Base-by-base conservation (phyloP, 2,329 filamentous ascomycete species). In the Hypoxylon sp. region DNA sequence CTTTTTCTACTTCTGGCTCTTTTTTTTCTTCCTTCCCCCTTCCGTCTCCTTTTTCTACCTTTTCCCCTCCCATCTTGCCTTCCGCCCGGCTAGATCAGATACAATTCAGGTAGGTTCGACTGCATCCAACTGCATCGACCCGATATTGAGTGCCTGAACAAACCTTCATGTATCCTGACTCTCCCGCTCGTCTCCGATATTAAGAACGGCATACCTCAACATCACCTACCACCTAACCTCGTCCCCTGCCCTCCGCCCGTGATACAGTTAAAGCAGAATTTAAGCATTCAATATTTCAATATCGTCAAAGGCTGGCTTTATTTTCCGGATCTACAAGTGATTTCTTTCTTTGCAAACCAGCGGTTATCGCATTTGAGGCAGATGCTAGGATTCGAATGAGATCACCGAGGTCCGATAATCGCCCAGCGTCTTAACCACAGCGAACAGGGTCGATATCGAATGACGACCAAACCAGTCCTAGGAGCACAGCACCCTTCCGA, bases 371-470 rank as follows among this genome's bases (percentile, higher is more conserved):
- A 51, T 59, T 57, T 46, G 39, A 39, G 39, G 30, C 50, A 58
- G 48, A 59, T 54, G 44, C 8, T 24, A 30, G 30, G 43, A 39
- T 48, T 55, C 43, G 10, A 44, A 55, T 39, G 26, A 54, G 13
- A 43, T 52, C 41, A 48, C 52, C 39, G 48, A 48, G 51, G 43
- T 47, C 48, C 43, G 39, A 39, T 37, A 39, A 47, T 34, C 47
- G 48, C 53, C 51, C 39, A 22, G 61, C 48, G 13, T 62, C 1
- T 37, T 53, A 20, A 51, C 44, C 55, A 19, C 24, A 59, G 62
- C 44, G 50, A 41, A 63, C 50, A 28, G 34, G 62, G 51, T 60
- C 55, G 50, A 51, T 59, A 64, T 62, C 34, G 48, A 55, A 54
- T 13, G 46, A 49, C 41, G 53, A 54, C 30, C 56, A 59, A 62